phyloP scores from a whole-genome alignment of 2,329 filamentous ascomycete species.

The Blumeria graminis region DNA sequence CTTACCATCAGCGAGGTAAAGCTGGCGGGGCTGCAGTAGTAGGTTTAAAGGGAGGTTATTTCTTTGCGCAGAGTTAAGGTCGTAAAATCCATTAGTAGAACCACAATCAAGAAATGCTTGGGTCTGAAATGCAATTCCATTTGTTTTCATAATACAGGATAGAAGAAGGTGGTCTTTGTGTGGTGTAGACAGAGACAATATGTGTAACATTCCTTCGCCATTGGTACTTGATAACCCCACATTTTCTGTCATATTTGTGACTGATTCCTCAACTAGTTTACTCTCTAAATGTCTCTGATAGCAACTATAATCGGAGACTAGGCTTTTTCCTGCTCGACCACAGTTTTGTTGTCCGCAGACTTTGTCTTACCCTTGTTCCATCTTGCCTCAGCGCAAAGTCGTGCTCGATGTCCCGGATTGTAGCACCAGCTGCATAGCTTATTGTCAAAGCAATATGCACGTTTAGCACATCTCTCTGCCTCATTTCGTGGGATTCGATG shows the following conservation, averaged over 20 bases:
- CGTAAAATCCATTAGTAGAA: not conserved
- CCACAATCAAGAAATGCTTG: conserved; percentile 1
- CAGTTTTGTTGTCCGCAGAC: not conserved
- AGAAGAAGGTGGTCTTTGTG: not conserved
- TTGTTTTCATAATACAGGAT: not conserved
- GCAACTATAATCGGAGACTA: not conserved
- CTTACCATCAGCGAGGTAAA: not conserved
- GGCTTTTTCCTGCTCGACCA: not conserved
- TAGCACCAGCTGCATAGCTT: not conserved
- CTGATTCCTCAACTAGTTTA: not conserved
- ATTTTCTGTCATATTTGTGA: not conserved
- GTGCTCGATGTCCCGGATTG: not conserved
- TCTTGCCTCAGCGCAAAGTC: not conserved
- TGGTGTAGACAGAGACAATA: conserved; percentile 1
- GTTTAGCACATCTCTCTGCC: not conserved
- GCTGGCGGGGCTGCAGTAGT: not conserved
- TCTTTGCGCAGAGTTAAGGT: conserved; percentile 1
- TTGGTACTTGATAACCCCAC: not conserved
- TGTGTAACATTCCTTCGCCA: not conserved
- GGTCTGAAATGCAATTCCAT: not conserved
- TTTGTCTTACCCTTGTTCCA: not conserved
- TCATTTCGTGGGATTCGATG: not conserved
- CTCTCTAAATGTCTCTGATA: not conserved
- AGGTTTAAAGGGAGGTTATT: not conserved
- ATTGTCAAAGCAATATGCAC: not conserved